Evolutionary conservation across 176 grass and related monocot genomes (phyloP).

Genomic region (Ananas comosus): DNA sequence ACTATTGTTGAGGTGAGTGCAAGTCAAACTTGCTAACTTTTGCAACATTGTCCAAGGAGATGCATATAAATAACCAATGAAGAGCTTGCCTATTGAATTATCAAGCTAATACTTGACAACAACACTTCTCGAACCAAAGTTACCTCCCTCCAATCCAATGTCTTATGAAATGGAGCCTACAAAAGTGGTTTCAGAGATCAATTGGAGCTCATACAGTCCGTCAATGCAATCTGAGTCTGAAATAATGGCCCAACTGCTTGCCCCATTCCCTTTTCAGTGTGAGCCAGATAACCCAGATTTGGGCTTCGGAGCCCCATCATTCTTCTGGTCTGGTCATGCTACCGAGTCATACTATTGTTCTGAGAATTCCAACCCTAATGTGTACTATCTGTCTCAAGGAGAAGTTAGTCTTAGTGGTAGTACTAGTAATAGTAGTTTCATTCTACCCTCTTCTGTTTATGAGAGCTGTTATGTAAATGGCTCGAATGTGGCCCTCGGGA

Average conservation of each 20-base stretch:
- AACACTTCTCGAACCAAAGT: background rate
- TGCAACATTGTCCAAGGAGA: background rate
- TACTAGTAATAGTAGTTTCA: slow-evolving; percentile 24
- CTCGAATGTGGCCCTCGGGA: slow-evolving; percentile 25
- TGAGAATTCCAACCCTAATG: slow-evolving; percentile 25
- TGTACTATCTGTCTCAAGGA: background rate
- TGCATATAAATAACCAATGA: background rate
- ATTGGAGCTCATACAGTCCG: slow-evolving; percentile 31
- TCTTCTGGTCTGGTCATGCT: slow-evolving; percentile 34
- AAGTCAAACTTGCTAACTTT: background rate
- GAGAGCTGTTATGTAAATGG: slow-evolving; percentile 31
- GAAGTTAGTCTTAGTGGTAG: slow-evolving; percentile 2
- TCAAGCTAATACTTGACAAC: slow-evolving; percentile 19
- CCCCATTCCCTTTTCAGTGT: slow-evolving; percentile 25
- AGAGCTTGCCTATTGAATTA: slow-evolving; percentile 20
- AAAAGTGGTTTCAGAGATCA: slow-evolving; percentile 31
- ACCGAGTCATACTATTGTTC: slow-evolving; percentile 28
- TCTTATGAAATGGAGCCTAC: slow-evolving; percentile 52
- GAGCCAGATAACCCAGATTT: slow-evolving; percentile 26
- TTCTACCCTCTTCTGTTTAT: slow-evolving; percentile 30
- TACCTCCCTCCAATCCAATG: background rate
- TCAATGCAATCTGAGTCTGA: slow-evolving; percentile 27
- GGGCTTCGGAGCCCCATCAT: background rate
- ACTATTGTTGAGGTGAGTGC: background rate
- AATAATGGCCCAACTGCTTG: slow-evolving; percentile 43